Evolutionary conservation across 2,329 filamentous ascomycete genomes (phyloP).

Genomic region (Monosporascus sp.): DNA sequence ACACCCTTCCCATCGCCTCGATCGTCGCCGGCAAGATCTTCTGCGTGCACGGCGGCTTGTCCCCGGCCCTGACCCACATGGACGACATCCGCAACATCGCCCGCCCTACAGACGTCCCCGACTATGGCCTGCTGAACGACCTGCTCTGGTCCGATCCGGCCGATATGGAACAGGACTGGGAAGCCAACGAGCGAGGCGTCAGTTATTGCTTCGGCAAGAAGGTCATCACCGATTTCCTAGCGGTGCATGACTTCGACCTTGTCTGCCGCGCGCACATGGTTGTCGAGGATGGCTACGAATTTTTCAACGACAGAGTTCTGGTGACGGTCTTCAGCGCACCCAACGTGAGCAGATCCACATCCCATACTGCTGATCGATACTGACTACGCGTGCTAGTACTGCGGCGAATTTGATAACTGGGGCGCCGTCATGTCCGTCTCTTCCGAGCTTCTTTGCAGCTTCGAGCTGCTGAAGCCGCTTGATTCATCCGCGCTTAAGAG

Average conservation of each 20-base stretch:
- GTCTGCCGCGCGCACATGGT: conserved; percentile 99
- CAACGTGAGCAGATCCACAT: conserved; percentile 64
- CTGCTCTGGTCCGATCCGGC: conserved; percentile 96
- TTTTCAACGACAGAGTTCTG: conserved; percentile 90
- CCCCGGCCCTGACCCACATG: conserved; percentile 90
- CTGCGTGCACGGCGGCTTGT: conserved; percentile 92
- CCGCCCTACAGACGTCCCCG: conserved; percentile 91
- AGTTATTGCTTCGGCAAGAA: conserved; percentile 99
- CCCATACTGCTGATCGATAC: conserved; percentile 13
- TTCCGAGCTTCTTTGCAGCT: conserved; percentile 87
- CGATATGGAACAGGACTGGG: conserved; percentile 97
- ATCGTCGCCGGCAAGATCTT: conserved; percentile 98
- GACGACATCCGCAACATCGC: conserved; percentile 96
- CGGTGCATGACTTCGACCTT: conserved; percentile 92
- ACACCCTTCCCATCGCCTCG: conserved; percentile 89
- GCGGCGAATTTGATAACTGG: conserved; percentile 98
- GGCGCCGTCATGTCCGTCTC: conserved; percentile 98
- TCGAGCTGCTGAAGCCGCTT: conserved; percentile 91
- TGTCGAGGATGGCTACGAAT: conserved; percentile 97
- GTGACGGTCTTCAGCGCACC: conserved; percentile 97
- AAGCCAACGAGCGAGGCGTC: conserved; percentile 92
- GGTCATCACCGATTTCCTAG: conserved; percentile 93
- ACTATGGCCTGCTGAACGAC: conserved; percentile 93
- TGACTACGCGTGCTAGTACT: conserved; percentile 59
- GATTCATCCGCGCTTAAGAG: conserved; percentile 96